Evolutionary conservation across 192 early-diverging fungal species (phyloP).

Genomic region (Phycomyces nitens): DNA sequence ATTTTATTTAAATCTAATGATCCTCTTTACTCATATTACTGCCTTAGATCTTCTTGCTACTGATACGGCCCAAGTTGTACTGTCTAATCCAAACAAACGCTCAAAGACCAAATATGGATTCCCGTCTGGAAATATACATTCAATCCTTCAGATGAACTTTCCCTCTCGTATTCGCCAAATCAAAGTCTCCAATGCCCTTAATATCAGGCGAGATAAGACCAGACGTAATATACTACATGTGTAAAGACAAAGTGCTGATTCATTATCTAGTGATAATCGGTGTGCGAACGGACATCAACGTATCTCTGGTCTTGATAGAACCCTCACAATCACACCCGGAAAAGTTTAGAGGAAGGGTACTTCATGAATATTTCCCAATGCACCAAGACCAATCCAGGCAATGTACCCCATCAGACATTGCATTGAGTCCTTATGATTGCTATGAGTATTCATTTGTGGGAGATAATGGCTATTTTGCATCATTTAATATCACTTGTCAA

Average conservation of each 20-base stretch:
- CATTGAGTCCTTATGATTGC: not conserved
- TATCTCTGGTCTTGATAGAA: not conserved
- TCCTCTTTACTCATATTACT: too few relatives aligned
- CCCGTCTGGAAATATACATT: not conserved
- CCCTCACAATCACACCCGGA: not conserved
- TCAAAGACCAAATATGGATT: not conserved
- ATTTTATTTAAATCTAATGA: too few relatives aligned
- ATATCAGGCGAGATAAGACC: not conserved
- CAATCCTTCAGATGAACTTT: not conserved
- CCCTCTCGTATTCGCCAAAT: not conserved
- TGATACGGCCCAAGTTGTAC: too few relatives aligned
- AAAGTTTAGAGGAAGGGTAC: not conserved
- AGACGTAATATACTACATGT: not conserved
- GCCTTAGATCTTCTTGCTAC: too few relatives aligned
- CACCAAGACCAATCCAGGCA: not conserved
- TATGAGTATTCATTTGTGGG: not conserved
- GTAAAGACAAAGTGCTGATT: not conserved
- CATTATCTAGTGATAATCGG: not conserved
- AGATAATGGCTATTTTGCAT: not conserved
- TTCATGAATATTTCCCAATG: constrained; percentile 1
- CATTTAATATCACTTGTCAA: not conserved
- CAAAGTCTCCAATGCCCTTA: not conserved
- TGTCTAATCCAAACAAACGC: not conserved
- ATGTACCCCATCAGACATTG: not conserved
- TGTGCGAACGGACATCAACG: not conserved